Evolutionary conservation across 177 flowering plant genomes (phyloP), one percentile per base, ranked within the genome.

Genomic region (Telopea speciosissima): DNA sequence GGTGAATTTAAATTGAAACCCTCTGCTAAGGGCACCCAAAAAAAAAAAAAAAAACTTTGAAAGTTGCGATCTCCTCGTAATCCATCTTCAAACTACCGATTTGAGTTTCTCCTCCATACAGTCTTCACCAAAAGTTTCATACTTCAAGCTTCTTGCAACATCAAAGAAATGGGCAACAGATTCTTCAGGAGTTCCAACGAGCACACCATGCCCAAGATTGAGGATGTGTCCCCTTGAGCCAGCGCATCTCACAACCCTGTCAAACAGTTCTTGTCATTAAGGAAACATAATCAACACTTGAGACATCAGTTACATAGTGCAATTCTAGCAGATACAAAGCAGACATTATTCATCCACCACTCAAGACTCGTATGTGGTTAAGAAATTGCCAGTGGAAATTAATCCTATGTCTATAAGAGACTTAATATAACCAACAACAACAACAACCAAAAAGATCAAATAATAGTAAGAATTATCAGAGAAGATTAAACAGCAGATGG

Each of bases 171-270:
- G 97, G 36, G 88, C 87, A 69, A 95, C 99, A 26, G 97, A 93
- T 73, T 95, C 99, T 81, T 95, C 99, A 44, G 99, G 99, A 26
- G 99, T 95, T 72, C 99, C 97, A 26, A 92, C 97, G 45, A 90
- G 93, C 72, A 95, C 97, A 26, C 99, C 99, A 68, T 95, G 99
- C 33, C 99, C 99, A 31, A 95, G 85, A 78, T 92, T 95, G 62
- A 95, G 92, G 69, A 95, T 92, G 80, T 95, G 99, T 3, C 99
- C 92, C 49, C 74, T 78, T 31, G 86, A 83, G 49, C 99, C 99
- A 28, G 99, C 99, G 83, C 90, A 83, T 74, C 71, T 86, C 74
- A 92, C 96, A 74, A 95, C 97, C 88, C 99, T 94, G 90, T 73
- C 70, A 74, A 69, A 73, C 36, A 42, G 62, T 60, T 44, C n/a